Conservation (phyloP, 768 basidiomycete species). For the Boletus rex-veris region DNA sequence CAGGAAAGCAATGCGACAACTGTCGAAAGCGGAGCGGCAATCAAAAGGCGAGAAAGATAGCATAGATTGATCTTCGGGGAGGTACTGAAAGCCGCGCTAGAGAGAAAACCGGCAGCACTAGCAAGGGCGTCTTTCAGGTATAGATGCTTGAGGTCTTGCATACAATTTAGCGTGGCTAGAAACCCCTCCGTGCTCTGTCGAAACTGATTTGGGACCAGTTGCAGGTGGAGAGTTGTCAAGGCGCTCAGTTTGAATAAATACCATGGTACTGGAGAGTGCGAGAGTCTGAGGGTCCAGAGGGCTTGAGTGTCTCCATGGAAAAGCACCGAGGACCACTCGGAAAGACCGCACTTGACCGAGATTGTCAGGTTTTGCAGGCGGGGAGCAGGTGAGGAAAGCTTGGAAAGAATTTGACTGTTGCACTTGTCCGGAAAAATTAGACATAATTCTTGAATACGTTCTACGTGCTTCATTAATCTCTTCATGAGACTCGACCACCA, state of each 20-base stretch:
- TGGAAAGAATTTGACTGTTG: neutral
- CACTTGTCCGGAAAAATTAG: too few relatives aligned
- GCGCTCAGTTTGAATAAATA: conserved; percentile 4
- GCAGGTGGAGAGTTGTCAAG: conserved; percentile 35
- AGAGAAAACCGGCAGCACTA: neutral
- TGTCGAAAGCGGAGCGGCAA: conserved; percentile 5
- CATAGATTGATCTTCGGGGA: neutral
- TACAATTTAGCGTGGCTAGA: conserved; percentile 30
- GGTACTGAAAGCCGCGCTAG: neutral
- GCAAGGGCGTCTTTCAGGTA: conserved; percentile 32
- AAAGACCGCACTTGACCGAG: rapidly evolving
- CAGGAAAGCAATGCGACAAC: neutral
- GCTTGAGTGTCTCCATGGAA: neutral
- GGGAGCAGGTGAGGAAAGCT: neutral
- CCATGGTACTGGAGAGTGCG: neutral
- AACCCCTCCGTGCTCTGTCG: conserved; percentile 31
- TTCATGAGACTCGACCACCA: neutral
- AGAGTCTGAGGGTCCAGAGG: neutral
- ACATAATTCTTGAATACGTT: neutral
- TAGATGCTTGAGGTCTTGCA: conserved; percentile 34
- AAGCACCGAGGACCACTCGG: too few relatives aligned
- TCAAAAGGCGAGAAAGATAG: neutral
- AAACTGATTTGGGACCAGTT: conserved; percentile 13
- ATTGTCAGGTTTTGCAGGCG: neutral
- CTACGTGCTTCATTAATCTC: neutral